Evolutionary conservation across 345 rosid species (phyloP).

Genomic region (Eucalyptus polybractea): DNA sequence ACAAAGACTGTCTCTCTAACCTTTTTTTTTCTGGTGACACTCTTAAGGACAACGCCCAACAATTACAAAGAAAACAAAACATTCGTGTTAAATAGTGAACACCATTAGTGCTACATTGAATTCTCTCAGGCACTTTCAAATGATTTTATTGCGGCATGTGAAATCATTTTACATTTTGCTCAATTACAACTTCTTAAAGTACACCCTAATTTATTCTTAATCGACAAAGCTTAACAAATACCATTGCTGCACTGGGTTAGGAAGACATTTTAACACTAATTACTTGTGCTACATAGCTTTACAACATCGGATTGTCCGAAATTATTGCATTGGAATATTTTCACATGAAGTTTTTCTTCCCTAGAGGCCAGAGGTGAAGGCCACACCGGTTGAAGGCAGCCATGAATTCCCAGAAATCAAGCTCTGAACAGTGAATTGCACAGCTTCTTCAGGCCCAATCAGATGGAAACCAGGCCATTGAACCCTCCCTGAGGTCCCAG

Average conservation of each 20-base stretch:
- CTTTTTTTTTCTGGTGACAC: not conserved
- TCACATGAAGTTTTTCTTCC: not conserved
- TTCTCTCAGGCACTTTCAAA: not conserved
- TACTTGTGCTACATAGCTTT: not conserved
- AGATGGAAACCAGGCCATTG: slow-evolving; percentile 42
- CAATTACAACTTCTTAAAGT: not conserved
- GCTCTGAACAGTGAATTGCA: slow-evolving; percentile 23
- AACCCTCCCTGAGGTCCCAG: slow-evolving; percentile 22
- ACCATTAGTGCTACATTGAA: not conserved
- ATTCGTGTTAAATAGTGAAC: not conserved
- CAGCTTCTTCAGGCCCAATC: slow-evolving; percentile 25
- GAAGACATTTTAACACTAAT: not conserved
- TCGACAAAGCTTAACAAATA: not conserved
- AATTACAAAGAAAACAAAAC: not conserved
- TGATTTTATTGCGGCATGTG: not conserved
- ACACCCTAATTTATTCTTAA: not conserved
- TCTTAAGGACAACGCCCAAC: not conserved
- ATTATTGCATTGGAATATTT: not conserved
- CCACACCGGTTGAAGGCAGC: slow-evolving; percentile 56
- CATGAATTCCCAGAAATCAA: slow-evolving; percentile 38
- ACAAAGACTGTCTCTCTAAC: not conserved
- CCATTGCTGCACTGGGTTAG: not conserved
- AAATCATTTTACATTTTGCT: not conserved
- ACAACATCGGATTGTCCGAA: not conserved
- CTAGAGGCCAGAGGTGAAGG: slow-evolving; percentile 33